Evolutionary conservation across 345 rosid species (phyloP).

Genomic region (Salix udensis): DNA sequence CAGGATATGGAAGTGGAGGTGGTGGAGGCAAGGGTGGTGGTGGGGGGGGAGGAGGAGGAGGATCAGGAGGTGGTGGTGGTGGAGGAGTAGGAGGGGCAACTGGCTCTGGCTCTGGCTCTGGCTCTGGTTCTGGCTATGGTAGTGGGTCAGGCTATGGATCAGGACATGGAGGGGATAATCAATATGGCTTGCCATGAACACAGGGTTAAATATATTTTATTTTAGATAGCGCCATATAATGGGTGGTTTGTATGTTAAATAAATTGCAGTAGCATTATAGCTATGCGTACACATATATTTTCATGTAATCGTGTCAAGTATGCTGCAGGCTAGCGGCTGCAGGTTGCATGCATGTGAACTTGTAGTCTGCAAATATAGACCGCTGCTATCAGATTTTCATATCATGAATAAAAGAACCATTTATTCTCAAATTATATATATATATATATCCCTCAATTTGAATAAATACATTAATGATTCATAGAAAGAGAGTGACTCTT

Average conservation of each 20-base stretch:
- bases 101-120: slow-evolving; percentile 6
- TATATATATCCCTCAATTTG: not conserved
- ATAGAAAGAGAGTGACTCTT: too few species aligned
- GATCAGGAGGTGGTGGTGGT: slow-evolving; percentile 8
- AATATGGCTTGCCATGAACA: slow-evolving; percentile 1
- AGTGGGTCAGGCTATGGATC: not conserved
- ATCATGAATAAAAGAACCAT: not conserved
- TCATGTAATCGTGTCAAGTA: too few species aligned
- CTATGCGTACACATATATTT: not conserved
- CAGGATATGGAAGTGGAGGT: slow-evolving; percentile 32
- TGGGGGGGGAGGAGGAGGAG: not conserved
- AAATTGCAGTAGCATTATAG: not conserved
- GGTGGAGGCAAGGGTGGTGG: slow-evolving; percentile 11
- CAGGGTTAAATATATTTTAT: too few species aligned
- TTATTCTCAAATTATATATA: not conserved
- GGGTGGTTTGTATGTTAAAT: not conserved
- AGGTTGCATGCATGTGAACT: not conserved
- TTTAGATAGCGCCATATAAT: not conserved
- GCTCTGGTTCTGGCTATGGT: slow-evolving; percentile 35
- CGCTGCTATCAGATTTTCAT: not conserved
- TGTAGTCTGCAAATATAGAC: not conserved
- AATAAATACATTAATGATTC: too few species aligned
- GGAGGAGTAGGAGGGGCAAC: slow-evolving; percentile 28
- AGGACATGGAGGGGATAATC: slow-evolving; percentile 20
- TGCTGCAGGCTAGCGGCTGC: not conserved